These are phyloP conservation scores for Coprinopsis marcescibilis DNA, from an alignment of 768 basidiomycete genomes.

Conservation along the genomic window DNA sequence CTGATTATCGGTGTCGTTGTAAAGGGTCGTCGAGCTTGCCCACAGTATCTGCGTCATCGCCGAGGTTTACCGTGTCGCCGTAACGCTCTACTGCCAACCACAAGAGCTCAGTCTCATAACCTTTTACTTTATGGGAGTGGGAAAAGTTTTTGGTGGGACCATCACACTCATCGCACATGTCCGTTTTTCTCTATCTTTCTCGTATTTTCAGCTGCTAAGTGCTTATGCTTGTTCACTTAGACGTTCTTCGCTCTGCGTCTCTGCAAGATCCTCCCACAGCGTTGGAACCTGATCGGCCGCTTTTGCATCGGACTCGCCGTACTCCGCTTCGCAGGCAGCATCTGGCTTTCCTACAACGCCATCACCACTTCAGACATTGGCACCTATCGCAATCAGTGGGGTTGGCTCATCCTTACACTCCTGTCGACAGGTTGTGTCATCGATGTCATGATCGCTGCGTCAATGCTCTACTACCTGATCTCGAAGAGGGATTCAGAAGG, in stretches of 20 bases:
- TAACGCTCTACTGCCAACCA: conserved; percentile 12
- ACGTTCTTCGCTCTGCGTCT: conserved; percentile 9
- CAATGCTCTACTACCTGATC: conserved; percentile 7
- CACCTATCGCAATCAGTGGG: background rate
- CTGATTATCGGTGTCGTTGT: background rate
- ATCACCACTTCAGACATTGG: background rate
- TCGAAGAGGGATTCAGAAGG: conserved; percentile 3
- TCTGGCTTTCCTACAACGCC: background rate
- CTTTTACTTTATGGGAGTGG: conserved; percentile 11
- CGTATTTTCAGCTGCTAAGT: background rate
- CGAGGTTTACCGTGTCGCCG: conserved; percentile 18
- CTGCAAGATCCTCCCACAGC: conserved; percentile 7
- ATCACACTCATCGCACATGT: conserved; percentile 11
- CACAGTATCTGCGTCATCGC: conserved; percentile 17
- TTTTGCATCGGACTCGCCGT: background rate
- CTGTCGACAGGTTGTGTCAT: background rate
- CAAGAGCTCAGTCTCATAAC: background rate
- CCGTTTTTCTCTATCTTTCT: background rate
- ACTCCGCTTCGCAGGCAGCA: background rate
- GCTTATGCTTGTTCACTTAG: conserved; percentile 1
- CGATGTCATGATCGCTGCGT: conserved; percentile 6
- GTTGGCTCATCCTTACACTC: conserved; percentile 4
- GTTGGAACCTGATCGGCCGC: conserved; percentile 5
- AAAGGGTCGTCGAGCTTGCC: conserved; percentile 17
- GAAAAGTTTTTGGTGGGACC: conserved; percentile 10